These are phyloP conservation scores for Chaetoscypha palmicola DNA, from an alignment of 2,329 filamentous ascomycete genomes.

Conservation along the genomic window DNA sequence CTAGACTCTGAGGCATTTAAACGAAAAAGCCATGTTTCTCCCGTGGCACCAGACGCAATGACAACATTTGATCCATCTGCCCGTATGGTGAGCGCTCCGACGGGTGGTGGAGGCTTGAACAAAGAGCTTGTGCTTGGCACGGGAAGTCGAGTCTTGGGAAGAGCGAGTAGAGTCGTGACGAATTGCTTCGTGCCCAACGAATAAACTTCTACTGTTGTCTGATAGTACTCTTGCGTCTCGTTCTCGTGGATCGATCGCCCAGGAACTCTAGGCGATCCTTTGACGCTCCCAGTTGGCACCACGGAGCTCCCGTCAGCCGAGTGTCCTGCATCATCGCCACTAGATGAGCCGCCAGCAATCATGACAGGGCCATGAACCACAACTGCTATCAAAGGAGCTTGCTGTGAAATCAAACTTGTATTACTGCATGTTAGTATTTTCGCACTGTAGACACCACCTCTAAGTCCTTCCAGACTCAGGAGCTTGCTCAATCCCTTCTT, in stretches of 20 bases:
- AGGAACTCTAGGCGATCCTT: conserved; percentile 33
- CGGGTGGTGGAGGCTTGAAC: conserved; percentile 61
- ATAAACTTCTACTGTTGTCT: conserved; percentile 84
- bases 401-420: conserved; percentile 43
- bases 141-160: conserved; percentile 54
- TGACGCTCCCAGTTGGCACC: conserved; percentile 16
- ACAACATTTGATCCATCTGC: conserved; percentile 65
- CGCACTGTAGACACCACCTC: conserved; percentile 72
- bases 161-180: conserved; percentile 66
- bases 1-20: conserved; percentile 40
- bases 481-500: conserved; percentile 65
- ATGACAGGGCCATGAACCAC: conserved; percentile 72
- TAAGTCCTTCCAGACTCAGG: conserved; percentile 66
- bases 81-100: conserved; percentile 66
- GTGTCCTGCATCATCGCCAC: conserved; percentile 15
- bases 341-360: conserved; percentile 18
- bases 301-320: conserved; percentile 19
- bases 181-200: conserved; percentile 70
- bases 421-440: conserved; percentile 71
- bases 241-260: conserved; percentile 30
- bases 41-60: conserved; percentile 73
- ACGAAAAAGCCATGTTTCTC: conserved; percentile 76
- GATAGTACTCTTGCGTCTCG: conserved; percentile 55
- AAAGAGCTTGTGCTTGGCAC: conserved; percentile 52
- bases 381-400: conserved; percentile 70